Percentiles rank a stretch among this genome's conserved stretches.
Conservation (phyloP, 108 stramenopile genomes). For the Skeletonema costatum region DNA sequence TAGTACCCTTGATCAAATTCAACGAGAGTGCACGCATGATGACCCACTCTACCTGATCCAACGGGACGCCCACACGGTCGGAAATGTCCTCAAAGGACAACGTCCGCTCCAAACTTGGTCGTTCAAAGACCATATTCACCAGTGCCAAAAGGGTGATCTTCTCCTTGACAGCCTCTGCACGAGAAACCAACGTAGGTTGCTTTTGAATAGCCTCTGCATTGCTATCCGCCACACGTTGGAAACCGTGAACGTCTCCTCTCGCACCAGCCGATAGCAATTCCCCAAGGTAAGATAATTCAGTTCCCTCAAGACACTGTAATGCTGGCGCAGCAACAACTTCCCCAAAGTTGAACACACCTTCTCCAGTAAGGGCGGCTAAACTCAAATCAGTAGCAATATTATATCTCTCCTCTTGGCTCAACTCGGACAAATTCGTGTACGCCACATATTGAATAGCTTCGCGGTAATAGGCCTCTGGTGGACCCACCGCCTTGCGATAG, state of each 20-base stretch:
- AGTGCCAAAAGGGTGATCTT: constrained; percentile 95
- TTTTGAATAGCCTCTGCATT: constrained; percentile 65
- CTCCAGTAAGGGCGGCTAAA: constrained; percentile 96
- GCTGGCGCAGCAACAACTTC: constrained; percentile 93
- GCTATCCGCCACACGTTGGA: constrained; percentile 62
- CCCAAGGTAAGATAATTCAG: constrained; percentile 71
- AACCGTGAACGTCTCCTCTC: constrained; percentile 86
- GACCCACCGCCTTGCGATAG: constrained; percentile 95
- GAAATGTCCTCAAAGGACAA: constrained; percentile 92
- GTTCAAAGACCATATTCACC: constrained; percentile 93
- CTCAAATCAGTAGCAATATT: constrained; percentile 88
- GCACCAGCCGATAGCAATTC: constrained; percentile 85
- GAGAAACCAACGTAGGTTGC: constrained; percentile 87
- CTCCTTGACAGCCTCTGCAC: constrained; percentile 86
- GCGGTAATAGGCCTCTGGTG: constrained; percentile 93
- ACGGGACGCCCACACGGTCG: constrained; percentile 58
- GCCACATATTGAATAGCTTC: constrained; percentile 88
- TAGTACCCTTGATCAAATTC: constrained; percentile 85
- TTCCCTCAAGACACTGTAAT: constrained; percentile 63
- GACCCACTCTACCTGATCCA: constrained; percentile 98
- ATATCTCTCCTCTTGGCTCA: constrained; percentile 42
- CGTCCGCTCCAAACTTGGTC: constrained; percentile 88
- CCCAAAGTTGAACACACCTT: constrained; percentile 97
- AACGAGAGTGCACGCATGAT: constrained; percentile 96
- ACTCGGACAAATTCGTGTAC: constrained; percentile 57